A percentile compares a stretch with the other conserved stretches of the same genome.
These are phyloP conservation scores for Colletotrichum scovillei DNA, from an alignment of 2,329 filamentous ascomycete species.

Conservation along the genomic window DNA sequence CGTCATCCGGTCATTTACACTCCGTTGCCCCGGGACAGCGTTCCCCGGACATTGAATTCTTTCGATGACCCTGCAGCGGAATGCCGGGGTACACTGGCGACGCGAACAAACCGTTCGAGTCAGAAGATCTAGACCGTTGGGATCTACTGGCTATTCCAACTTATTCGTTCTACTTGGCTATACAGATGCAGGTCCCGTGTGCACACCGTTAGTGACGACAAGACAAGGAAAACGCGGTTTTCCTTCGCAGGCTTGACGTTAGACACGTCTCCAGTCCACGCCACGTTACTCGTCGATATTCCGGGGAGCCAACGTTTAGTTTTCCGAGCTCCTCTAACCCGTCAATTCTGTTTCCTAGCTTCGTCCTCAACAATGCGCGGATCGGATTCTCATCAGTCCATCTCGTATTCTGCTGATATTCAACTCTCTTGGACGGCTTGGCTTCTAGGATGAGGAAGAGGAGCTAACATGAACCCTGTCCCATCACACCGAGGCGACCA, in stretches of 20 bases:
- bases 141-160: not conserved
- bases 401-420: not conserved
- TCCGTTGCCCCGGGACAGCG: slow-evolving; percentile 2
- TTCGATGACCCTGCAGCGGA: slow-evolving; percentile 7
- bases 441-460: not conserved
- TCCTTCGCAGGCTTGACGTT: not conserved
- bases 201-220: not conserved
- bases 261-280: not conserved
- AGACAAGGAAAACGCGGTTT: not conserved
- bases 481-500: not conserved
- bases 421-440: not conserved
- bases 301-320: not conserved
- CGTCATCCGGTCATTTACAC: slow-evolving; percentile 11
- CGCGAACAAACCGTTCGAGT: not conserved
- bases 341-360: not conserved
- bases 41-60: not conserved
- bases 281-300: not conserved
- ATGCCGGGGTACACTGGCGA: slow-evolving; percentile 1
- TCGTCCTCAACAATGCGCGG: not conserved
- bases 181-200: not conserved
- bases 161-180: not conserved
- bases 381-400: slow-evolving; percentile 8
- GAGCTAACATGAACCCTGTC: not conserved
- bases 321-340: not conserved
- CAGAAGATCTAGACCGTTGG: not conserved